Conservation (phyloP, 805 yeast species). For the Cyberlindnera euphorbiae region DNA sequence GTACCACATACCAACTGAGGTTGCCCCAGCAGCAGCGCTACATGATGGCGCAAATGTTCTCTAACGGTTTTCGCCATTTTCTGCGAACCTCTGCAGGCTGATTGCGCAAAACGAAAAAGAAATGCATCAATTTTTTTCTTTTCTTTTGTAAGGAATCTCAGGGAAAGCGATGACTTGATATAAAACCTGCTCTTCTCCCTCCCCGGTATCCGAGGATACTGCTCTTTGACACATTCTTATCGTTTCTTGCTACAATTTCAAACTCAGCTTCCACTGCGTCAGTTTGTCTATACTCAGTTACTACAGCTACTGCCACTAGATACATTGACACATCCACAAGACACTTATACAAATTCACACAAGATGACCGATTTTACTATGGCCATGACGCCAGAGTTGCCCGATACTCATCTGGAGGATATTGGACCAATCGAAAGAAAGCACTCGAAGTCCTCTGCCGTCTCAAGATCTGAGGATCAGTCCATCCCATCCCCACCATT, state of each 20-base stretch:
- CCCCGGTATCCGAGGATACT: too few species aligned
- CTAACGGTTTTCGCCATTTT: constrained; percentile 1
- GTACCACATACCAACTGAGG: not conserved
- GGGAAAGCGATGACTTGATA: constrained; percentile 4
- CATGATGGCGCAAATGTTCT: not conserved
- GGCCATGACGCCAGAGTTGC: constrained; percentile 26
- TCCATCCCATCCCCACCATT: constrained; percentile 42
- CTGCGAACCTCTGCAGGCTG: constrained; percentile 7
- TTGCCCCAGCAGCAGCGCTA: constrained; percentile 8
- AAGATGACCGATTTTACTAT: constrained; percentile 16
- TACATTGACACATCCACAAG: constrained; percentile 1
- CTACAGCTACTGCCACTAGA: not conserved
- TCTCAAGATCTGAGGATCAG: constrained; percentile 22
- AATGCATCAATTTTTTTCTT: constrained; percentile 2
- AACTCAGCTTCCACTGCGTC: too few species aligned
- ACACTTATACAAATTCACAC: too few species aligned
- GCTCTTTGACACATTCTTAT: too few species aligned
- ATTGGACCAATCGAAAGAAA: constrained; percentile 21
- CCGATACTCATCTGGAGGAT: constrained; percentile 11
- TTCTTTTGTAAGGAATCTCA: constrained; percentile 1
- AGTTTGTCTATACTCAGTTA: too few species aligned
- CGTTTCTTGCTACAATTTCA: too few species aligned
- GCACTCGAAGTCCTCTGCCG: constrained; percentile 22
- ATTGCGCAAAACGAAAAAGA: constrained; percentile 12
- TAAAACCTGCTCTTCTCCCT: not conserved